These are phyloP conservation scores for Neonectria hederae DNA, from an alignment of 2,329 filamentous ascomycete species.

Conservation along the genomic window DNA sequence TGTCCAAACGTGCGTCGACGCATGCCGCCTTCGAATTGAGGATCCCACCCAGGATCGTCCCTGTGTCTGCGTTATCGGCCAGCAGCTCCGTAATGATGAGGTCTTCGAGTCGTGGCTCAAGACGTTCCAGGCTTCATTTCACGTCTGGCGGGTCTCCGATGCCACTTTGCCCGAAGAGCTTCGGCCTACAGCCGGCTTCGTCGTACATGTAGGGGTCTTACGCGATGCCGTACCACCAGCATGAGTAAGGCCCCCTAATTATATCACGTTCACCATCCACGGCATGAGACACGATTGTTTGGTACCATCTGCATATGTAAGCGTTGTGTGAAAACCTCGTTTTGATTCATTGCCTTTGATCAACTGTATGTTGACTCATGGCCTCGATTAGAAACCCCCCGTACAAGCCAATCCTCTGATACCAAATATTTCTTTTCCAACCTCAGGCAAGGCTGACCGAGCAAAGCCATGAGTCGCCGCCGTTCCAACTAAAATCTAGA, in stretches of 20 bases:
- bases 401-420: slow-evolving; percentile 21
- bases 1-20: slow-evolving; percentile 81
- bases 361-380: slow-evolving; percentile 26
- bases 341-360: slow-evolving; percentile 20
- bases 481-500: slow-evolving; percentile 21
- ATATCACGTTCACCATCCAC: not conserved
- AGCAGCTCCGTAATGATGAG: slow-evolving; percentile 86
- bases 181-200: slow-evolving; percentile 75
- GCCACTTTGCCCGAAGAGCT: slow-evolving; percentile 67
- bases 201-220: slow-evolving; percentile 81
- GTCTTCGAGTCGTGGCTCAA: slow-evolving; percentile 86
- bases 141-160: slow-evolving; percentile 80
- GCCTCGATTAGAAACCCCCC: slow-evolving; percentile 25
- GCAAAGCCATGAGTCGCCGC: slow-evolving; percentile 24
- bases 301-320: not conserved
- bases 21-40: slow-evolving; percentile 67
- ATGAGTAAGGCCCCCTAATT: not conserved
- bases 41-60: slow-evolving; percentile 47
- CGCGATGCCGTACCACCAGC: slow-evolving; percentile 40
- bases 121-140: slow-evolving; percentile 73
- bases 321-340: slow-evolving; percentile 15
- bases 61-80: slow-evolving; percentile 82
- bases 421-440: slow-evolving; percentile 26
- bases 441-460: slow-evolving; percentile 13
- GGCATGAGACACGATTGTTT: not conserved